Percentiles rank a stretch among this genome's conserved stretches.
Conservation (phyloP, 1,139 yeast genomes). For the Taiozyma onychis region DNA sequence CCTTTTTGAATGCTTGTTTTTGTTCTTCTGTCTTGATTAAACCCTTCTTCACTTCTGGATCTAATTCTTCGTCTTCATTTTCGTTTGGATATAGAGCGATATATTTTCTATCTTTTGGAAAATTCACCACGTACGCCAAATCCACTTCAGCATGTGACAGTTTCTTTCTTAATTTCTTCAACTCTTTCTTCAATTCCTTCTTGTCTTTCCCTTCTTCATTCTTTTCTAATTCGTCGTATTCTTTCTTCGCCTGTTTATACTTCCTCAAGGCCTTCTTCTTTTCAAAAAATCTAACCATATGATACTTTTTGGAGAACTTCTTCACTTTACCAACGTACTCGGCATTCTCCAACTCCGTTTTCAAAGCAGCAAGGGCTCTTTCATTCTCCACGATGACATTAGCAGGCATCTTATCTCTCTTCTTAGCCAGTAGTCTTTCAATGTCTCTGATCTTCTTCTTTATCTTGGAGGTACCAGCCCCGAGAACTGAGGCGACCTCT, state of each 20-base stretch:
- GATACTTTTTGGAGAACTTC: conserved; percentile 72
- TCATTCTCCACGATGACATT: conserved; percentile 76
- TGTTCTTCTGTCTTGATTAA: conserved; percentile 39
- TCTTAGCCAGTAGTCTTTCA: conserved; percentile 53
- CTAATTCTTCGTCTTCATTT: conserved; percentile 12
- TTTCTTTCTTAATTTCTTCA: conserved; percentile 39
- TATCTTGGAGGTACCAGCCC: conserved; percentile 42
- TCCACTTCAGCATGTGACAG: conserved; percentile 62
- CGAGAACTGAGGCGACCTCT: conserved; percentile 29
- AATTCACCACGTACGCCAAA: conserved; percentile 68
- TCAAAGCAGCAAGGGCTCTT: conserved; percentile 73
- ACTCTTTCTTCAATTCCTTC: conserved; percentile 43
- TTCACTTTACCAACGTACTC: conserved; percentile 46
- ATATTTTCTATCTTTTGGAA: conserved; percentile 78
- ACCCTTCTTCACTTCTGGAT: conserved; percentile 20
- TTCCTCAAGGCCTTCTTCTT: conserved; percentile 78
- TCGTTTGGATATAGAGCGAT: conserved; percentile 64
- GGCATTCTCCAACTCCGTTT: conserved; percentile 56
- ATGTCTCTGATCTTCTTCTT: conserved; percentile 86
- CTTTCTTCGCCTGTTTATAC: conserved; percentile 58
- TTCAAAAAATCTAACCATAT: conserved; percentile 91
- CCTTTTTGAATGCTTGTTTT: conserved; percentile 44
- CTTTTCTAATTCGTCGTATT: conserved; percentile 22
- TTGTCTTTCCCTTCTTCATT: conserved; percentile 13
- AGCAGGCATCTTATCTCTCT: conserved; percentile 62